Evolutionary conservation across 768 basidiomycete species (phyloP).

Genomic region (Scleroderma bovista): DNA sequence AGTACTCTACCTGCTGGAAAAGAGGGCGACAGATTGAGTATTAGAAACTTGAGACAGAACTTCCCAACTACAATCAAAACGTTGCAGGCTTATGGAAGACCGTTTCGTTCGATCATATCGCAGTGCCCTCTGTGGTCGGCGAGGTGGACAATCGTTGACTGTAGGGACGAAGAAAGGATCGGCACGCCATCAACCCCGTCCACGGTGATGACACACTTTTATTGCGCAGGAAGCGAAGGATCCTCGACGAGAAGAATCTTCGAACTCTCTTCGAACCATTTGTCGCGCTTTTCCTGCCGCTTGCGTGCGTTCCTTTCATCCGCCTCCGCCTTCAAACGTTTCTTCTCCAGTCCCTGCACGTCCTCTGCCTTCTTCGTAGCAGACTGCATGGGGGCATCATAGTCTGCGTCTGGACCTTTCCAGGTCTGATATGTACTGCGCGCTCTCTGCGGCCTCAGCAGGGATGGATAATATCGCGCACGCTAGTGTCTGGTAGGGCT

Average conservation of each 20-base stretch:
- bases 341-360: constrained; percentile 83
- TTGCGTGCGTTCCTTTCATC: constrained; percentile 61
- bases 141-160: constrained; percentile 69
- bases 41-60: constrained; percentile 41
- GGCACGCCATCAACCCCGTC: no score
- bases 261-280: constrained; percentile 82
- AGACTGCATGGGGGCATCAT: constrained; percentile 76
- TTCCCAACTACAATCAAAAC: constrained; percentile 35
- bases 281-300: constrained; percentile 62
- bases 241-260: constrained; percentile 86
- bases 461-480: constrained; percentile 61
- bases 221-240: constrained; percentile 56
- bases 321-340: constrained; percentile 72
- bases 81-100: constrained; percentile 30
- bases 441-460: constrained; percentile 32
- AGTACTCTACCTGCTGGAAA: constrained; percentile 33
- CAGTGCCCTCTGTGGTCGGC: constrained; percentile 37
- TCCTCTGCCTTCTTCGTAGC: constrained; percentile 90
- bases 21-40: constrained; percentile 16
- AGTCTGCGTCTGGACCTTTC: constrained; percentile 56
- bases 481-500: constrained; percentile 81
- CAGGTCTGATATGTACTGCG: constrained; percentile 55
- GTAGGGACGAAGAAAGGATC: not conserved
- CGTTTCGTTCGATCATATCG: constrained; percentile 34
- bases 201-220: constrained; percentile 34